phyloP scores from a whole-genome alignment of 1,284 basidiomycete genomes.

The Ceratobasidium sp. region DNA sequence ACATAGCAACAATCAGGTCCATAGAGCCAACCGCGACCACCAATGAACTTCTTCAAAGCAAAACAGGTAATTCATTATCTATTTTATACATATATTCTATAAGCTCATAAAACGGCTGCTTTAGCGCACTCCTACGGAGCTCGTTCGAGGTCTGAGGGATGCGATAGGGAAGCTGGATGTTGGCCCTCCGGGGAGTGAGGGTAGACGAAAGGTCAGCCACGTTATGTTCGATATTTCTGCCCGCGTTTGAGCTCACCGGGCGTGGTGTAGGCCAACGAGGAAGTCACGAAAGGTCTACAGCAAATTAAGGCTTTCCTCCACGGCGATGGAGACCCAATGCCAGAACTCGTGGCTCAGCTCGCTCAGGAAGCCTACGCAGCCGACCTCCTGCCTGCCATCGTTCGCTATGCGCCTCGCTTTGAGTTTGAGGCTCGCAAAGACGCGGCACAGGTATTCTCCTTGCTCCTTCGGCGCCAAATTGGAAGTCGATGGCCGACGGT shows the following conservation, averaged over 20 bases:
- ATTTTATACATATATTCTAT: background rate
- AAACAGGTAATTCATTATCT: conserved; percentile 60
- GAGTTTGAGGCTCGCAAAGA: conserved; percentile 99
- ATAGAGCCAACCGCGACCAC: conserved; percentile 22
- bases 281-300: conserved; percentile 87
- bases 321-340: conserved; percentile 89
- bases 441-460: conserved; percentile 96
- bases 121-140: conserved; percentile 79
- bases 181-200: conserved; percentile 76
- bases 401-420: conserved; percentile 83
- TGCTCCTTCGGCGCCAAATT: conserved; percentile 93
- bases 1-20: background rate
- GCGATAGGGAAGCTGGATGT: conserved; percentile 79
- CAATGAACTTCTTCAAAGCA: conserved; percentile 95
- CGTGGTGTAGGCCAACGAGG: conserved; percentile 76
- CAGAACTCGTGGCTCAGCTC: conserved; percentile 89
- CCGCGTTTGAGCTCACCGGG: conserved; percentile 35
- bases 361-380: conserved; percentile 95
- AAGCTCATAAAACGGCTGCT: background rate
- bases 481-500: conserved; percentile 94
- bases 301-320: conserved; percentile 88
- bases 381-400: conserved; percentile 85
- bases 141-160: conserved; percentile 82
- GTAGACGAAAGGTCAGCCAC: conserved; percentile 75
- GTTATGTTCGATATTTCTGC: conserved; percentile 7